These are phyloP conservation scores for Taphrina communis DNA, from an alignment of 1,139 yeast genomes.

Conservation along the genomic window DNA sequence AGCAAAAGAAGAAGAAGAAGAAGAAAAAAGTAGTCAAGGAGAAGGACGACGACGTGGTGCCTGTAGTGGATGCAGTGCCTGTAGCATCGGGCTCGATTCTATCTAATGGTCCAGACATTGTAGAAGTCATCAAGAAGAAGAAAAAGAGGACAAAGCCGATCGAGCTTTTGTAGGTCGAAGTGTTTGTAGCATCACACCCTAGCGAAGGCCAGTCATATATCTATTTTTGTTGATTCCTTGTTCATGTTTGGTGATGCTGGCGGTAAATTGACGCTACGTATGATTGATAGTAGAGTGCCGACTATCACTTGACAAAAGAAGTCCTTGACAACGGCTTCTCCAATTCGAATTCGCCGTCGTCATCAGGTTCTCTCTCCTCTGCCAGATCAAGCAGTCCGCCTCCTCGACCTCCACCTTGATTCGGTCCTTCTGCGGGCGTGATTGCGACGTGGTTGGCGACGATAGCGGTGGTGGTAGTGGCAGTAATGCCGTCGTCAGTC, in stretches of 20 bases:
- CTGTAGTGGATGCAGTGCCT: background rate
- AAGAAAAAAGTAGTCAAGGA: conserved; percentile 13
- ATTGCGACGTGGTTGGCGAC: too few species aligned
- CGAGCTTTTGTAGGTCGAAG: background rate
- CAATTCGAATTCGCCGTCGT: background rate
- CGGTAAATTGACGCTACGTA: too few species aligned
- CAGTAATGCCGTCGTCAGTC: conserved; percentile 18
- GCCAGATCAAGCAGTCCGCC: conserved; percentile 16
- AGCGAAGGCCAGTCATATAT: background rate
- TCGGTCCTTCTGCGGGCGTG: background rate
- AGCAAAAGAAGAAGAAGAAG: conserved; percentile 27
- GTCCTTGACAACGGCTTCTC: background rate
- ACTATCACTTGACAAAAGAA: too few species aligned
- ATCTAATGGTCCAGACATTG: conserved; percentile 13
- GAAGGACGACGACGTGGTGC: background rate
- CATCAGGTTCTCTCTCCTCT: conserved; percentile 11
- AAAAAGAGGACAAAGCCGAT: conserved; percentile 15
- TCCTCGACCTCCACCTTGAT: background rate
- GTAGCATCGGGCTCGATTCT: background rate
- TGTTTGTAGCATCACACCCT: background rate
- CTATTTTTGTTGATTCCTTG: too few species aligned
- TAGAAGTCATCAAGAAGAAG: conserved; percentile 29
- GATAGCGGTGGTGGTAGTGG: background rate
- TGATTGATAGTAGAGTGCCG: too few species aligned
- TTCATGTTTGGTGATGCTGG: too few species aligned